A percentile compares a stretch with the other conserved stretches of the same genome.
These are phyloP conservation scores for Akebia trifoliata DNA, from an alignment of 164 flowering plant species.

Conservation along the genomic window DNA sequence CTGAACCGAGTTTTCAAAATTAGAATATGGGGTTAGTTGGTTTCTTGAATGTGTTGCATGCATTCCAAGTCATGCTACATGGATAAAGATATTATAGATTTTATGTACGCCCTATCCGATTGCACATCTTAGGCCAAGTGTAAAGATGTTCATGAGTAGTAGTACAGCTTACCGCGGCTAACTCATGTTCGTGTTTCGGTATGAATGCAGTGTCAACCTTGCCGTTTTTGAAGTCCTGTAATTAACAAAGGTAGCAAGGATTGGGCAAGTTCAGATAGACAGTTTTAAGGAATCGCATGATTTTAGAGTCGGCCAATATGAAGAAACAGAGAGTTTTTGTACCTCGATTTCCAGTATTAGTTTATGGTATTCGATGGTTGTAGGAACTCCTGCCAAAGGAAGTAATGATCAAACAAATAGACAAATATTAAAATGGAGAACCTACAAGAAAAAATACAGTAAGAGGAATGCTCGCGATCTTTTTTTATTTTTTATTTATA, in stretches of 20 bases:
- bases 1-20: too few relatives aligned
- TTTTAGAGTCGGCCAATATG: too few relatives aligned
- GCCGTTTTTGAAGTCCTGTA: conserved; percentile 89
- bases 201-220: conserved; percentile 95
- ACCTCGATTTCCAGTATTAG: conserved; percentile 96
- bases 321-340: conserved; percentile 5
- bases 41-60: neutral
- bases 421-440: neutral
- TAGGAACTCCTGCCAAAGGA: conserved; percentile 70
- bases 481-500: too few relatives aligned
- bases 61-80: neutral
- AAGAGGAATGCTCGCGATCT: neutral
- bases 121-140: too few relatives aligned
- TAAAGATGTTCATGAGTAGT: neutral
- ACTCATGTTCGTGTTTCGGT: conserved; percentile 87
- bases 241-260: conserved; percentile 12
- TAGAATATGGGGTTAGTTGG: neutral
- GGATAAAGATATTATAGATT: neutral
- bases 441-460: neutral
- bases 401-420: neutral
- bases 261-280: neutral
- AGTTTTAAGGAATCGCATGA: neutral
- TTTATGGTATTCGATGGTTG: conserved; percentile 95
- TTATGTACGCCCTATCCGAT: neutral
- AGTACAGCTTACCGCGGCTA: conserved; percentile 50